Evolutionary conservation across 2,329 filamentous ascomycete genomes (phyloP), one percentile per base, ranked within the genome.

Genomic region (Fusarium transvaalense): DNA sequence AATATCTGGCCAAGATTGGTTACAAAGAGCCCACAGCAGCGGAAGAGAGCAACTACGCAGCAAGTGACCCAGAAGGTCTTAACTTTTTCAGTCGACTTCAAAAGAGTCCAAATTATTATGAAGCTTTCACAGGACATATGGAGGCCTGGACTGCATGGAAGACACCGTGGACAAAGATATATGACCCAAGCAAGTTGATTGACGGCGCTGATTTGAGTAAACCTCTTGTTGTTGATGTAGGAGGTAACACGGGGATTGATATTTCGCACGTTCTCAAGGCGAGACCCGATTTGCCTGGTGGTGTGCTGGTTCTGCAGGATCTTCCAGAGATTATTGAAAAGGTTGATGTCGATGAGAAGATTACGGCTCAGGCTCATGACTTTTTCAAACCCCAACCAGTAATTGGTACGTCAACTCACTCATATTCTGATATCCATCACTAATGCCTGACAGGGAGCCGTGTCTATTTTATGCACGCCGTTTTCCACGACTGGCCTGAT

Each of bases 401-500:
- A 0, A 71, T n/a, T 32, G 63, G 69, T 65, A 38, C 14, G 25
- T n/a, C 7, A 3, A 0, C 1, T 1, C 4, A 13, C 12, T 2
- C 7, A 2, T 2, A 5, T 5, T 10, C 5, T 17, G 2, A 14
- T 10, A 2, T 4, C 6, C 2, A 41, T 21, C 3, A 9, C 37
- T 52, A 3, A 39, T 3, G 0, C 9, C 4, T 17, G 37, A 0
- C 4, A 31, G 75, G 68, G n/a, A 81, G 79, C 5, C 76, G 81
- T 14, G 76, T 82, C 6, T 86, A 84, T 66, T 76, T 85, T 37
- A 76, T 85, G 62, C 81, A 82, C 29, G 76, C 78, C 39, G 83
- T 85, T 32, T 72, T 86, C 8, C 84, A 86, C 63, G 82, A 85
- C 74, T 85, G 83, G 83, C 77, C 82, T 0, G 78, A 85, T n/a